These are phyloP conservation scores for Pseudognaphalium luteoalbum DNA, from an alignment of 129 eudicot species.

Conservation along the genomic window DNA sequence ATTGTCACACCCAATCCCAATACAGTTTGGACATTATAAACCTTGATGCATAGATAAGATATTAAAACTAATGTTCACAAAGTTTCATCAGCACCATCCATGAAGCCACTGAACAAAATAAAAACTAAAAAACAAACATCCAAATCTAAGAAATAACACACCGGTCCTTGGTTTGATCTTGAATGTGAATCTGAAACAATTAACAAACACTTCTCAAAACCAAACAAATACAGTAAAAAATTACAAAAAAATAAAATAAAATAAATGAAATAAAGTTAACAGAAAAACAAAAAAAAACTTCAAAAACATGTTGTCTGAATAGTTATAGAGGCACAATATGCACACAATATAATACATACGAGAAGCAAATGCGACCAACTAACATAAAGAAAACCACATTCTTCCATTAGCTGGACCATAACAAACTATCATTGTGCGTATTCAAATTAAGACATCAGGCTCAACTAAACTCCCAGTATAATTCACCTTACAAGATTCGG, in stretches of 20 bases:
- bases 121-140: not conserved
- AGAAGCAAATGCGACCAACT: not conserved
- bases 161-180: conserved; percentile 15
- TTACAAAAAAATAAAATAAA: not conserved
- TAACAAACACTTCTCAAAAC: conserved; percentile 19
- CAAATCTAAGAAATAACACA: conserved; percentile 28
- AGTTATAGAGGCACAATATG: conserved; percentile 14
- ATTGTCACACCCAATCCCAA: not conserved
- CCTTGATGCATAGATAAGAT: not conserved
- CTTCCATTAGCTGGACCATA: conserved; percentile 1
- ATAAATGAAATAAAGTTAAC: not conserved
- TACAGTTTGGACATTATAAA: not conserved
- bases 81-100: conserved; percentile 14
- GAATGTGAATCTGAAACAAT: conserved; percentile 33
- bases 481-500: conserved; percentile 75
- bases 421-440: not conserved
- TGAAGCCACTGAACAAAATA: not conserved
- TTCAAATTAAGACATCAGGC: conserved; percentile 64
- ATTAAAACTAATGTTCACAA: not conserved
- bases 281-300: not conserved
- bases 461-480: conserved; percentile 75
- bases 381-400: conserved; percentile 8
- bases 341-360: conserved; percentile 23
- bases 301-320: not conserved
- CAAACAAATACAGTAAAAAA: not conserved